Base-by-base conservation (phyloP, 2,329 filamentous ascomycete genomes). In the Aspergillus versicolor region DNA sequence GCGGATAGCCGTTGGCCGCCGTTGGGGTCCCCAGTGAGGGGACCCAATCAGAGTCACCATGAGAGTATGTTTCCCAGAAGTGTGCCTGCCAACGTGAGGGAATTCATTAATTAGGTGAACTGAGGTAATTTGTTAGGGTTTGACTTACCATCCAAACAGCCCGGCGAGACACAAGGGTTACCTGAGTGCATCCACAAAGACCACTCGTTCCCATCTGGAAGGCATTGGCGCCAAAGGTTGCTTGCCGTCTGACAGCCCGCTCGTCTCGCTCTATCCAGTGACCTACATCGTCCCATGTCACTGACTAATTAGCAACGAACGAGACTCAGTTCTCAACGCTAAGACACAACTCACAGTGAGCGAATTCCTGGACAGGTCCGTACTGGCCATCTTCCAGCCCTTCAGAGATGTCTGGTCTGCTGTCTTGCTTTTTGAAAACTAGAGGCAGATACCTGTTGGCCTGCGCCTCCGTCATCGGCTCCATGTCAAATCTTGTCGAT, bases 21-120 rank as follows among this genome's bases (percentile, higher is more conserved):
- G 41, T 43, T 43, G 41, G 19, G 42, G n/a, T n/a, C n/a, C n/a
- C n/a, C n/a, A n/a, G n/a, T n/a, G n/a, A n/a, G n/a, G n/a, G 42
- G 19, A 44, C 19, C 42, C 42, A 44, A 7, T 44, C 42, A 12
- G 42, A 44, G 19, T 44, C 19, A 12, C 42, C 1, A 12, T 44
- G 42, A 44, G 42, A 44, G 42, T 44, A 44, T 44, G 42, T 44
- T 44, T 44, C 42, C 42, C 42, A 44, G 42, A 44, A 44, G 42
- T 44, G 42, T 44, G 42, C 42, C 42, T 44, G 19, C 19, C 42
- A 24, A 24, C 2, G 19, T 24, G 42, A 44, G 19, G 41, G 41
- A 21, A 43, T 43, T 43, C n/a, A 12, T 43, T 43, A 43, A 19
- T 43, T 43, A 19, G 41, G 13, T 43, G n/a, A 43, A 44, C 19